These are phyloP conservation scores for Xylaria bambusicola DNA, from an alignment of 495 filamentous ascomycete species.

Conservation along the genomic window DNA sequence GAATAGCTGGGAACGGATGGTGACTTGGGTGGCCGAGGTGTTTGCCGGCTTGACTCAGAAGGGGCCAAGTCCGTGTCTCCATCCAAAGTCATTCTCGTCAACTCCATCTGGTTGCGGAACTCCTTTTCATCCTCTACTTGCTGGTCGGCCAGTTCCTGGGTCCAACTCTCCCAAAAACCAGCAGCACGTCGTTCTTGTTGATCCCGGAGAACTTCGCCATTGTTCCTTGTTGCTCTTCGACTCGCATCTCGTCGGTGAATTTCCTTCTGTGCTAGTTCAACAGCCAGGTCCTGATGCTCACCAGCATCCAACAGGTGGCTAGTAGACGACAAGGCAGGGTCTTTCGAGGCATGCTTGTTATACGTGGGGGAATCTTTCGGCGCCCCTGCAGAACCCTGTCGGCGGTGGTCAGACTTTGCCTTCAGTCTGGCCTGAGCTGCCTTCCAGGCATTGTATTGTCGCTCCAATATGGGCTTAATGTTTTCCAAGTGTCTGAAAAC, in stretches of 20 bases:
- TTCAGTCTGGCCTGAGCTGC: constrained; percentile 22
- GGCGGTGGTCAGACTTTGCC: constrained; percentile 10
- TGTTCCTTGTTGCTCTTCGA: constrained; percentile 55
- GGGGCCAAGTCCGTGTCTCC: constrained; percentile 21
- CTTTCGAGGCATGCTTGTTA: constrained; percentile 44
- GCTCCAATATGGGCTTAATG: constrained; percentile 47
- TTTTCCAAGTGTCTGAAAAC: constrained; percentile 58
- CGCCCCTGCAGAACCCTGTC: constrained; percentile 15
- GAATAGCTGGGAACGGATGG: constrained; percentile 36
- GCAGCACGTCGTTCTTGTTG: constrained; percentile 59
- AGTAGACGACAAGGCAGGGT: constrained; percentile 48
- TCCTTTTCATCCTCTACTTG: constrained; percentile 46
- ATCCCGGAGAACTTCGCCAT: constrained; percentile 56
- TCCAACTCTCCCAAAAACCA: constrained; percentile 67
- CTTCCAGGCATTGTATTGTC: constrained; percentile 38
- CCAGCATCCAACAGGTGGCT: constrained; percentile 61
- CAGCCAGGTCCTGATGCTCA: constrained; percentile 74
- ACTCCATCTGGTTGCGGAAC: constrained; percentile 53
- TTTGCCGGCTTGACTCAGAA: constrained; percentile 7
- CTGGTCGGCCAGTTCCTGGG: constrained; percentile 23
- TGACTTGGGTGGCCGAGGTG: neutral
- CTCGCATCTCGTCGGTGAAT: constrained; percentile 66
- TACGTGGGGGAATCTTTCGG: constrained; percentile 23
- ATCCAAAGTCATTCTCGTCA: constrained; percentile 45
- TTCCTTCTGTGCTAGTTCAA: constrained; percentile 74